Percentiles rank a stretch among this genome's conserved stretches.
Conservation (phyloP, 257 asterid species). For the Solanum raphanifolium region DNA sequence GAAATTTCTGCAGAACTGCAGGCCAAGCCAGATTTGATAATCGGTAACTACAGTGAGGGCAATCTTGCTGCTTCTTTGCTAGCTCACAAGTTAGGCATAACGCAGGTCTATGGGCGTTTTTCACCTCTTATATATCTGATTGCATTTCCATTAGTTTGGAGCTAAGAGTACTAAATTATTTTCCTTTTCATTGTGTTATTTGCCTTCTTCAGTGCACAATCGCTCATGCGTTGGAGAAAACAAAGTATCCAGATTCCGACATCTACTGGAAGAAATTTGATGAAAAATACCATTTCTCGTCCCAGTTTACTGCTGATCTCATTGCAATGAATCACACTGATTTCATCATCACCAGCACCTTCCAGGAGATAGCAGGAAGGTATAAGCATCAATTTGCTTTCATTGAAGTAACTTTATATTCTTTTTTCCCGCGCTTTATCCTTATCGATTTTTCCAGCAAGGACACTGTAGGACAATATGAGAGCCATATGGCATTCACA, state of each 20-base stretch:
- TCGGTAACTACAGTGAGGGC: slow-evolving; percentile 96
- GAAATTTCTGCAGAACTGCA: slow-evolving; percentile 71
- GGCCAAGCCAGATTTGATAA: slow-evolving; percentile 86
- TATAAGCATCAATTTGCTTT: not conserved
- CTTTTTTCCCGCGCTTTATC: not conserved
- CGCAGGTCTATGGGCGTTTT: slow-evolving; percentile 36
- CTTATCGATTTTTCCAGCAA: slow-evolving; percentile 34
- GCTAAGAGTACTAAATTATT: not conserved
- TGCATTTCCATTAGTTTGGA: not conserved
- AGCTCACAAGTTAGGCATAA: slow-evolving; percentile 85
- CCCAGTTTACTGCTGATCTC: slow-evolving; percentile 94
- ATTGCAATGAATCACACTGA: slow-evolving; percentile 97
- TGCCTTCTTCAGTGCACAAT: slow-evolving; percentile 2
- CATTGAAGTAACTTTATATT: not conserved
- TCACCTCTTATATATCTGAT: not conserved
- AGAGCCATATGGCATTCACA: slow-evolving; percentile 93
- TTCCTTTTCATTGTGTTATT: not conserved
- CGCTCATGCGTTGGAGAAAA: slow-evolving; percentile 14
- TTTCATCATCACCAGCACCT: slow-evolving; percentile 95
- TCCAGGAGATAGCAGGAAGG: slow-evolving; percentile 99
- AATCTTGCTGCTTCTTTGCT: slow-evolving; percentile 90
- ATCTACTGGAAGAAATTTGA: slow-evolving; percentile 24
- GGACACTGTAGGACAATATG: slow-evolving; percentile 94
- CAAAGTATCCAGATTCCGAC: slow-evolving; percentile 12
- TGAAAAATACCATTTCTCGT: slow-evolving; percentile 86